Evolutionary conservation across 2,329 filamentous ascomycete species (phyloP).

Genomic region (Pyrenophora graminea): DNA sequence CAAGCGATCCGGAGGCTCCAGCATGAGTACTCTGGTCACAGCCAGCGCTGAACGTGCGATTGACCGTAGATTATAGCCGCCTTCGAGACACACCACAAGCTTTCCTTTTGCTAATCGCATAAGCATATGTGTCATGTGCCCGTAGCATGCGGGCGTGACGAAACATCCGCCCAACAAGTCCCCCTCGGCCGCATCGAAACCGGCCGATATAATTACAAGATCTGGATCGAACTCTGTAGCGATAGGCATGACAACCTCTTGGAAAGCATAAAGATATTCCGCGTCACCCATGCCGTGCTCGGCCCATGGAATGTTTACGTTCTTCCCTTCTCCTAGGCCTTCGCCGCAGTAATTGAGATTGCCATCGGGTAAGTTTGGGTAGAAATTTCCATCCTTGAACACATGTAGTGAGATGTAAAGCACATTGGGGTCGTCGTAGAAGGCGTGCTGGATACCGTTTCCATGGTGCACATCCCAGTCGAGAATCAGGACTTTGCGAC

Average conservation of each 20-base stretch:
- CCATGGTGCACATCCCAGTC: conserved; percentile 85
- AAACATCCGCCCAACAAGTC: conserved; percentile 92
- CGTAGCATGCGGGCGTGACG: conserved; percentile 88
- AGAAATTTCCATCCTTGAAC: conserved; percentile 81
- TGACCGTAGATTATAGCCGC: conserved; percentile 90
- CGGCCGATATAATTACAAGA: conserved; percentile 90
- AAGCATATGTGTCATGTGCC: conserved; percentile 99
- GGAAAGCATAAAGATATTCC: conserved; percentile 95
- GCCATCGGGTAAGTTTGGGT: conserved; percentile 68
- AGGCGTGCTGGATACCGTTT: conserved; percentile 95
- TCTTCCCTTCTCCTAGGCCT: conserved; percentile 63
- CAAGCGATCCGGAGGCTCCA: conserved; percentile 77
- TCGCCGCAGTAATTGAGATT: conserved; percentile 64
- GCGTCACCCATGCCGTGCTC: conserved; percentile 84
- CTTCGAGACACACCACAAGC: conserved; percentile 89
- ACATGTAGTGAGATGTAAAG: conserved; percentile 96
- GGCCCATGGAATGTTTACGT: conserved; percentile 72
- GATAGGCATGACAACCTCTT: conserved; percentile 95
- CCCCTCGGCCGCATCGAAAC: conserved; percentile 92
- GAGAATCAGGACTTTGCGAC: conserved; percentile 87
- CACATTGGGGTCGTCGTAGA: conserved; percentile 92
- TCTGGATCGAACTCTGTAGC: conserved; percentile 92
- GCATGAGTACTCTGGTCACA: conserved; percentile 91
- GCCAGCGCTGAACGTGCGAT: conserved; percentile 92
- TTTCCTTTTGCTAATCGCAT: conserved; percentile 92